Conservation (phyloP, 345 rosid genomes). For the Euphorbia lathyris region DNA sequence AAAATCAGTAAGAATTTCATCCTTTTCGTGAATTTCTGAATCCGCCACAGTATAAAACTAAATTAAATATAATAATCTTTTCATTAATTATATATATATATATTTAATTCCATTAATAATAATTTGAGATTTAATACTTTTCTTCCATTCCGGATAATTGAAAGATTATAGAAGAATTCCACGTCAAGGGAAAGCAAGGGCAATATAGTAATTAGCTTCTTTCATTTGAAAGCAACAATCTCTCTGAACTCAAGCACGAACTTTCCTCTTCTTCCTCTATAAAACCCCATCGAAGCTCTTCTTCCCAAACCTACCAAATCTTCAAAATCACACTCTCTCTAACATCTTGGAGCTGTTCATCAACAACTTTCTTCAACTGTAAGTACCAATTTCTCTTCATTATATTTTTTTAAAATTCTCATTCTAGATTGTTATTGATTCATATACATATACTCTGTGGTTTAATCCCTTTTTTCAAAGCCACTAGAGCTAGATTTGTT, state of each 20-base stretch:
- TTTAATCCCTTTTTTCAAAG: constrained; percentile 22
- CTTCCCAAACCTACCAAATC: constrained; percentile 6
- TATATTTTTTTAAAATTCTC: constrained; percentile 4
- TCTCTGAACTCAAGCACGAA: constrained; percentile 4
- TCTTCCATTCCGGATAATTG: no score
- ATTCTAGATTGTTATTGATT: background rate
- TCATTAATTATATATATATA: no score
- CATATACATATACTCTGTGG: constrained; percentile 23
- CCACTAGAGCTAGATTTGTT: constrained; percentile 27
- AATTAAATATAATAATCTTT: no score
- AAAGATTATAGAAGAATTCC: constrained; percentile 7
- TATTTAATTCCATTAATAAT: no score
- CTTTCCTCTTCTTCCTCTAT: constrained; percentile 31
- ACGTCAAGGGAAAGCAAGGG: constrained; percentile 32
- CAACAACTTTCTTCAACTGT: constrained; percentile 27
- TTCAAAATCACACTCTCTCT: background rate
- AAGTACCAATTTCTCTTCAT: no score
- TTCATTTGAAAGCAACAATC: background rate
- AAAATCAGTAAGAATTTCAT: no score
- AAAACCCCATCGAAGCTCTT: constrained; percentile 16
- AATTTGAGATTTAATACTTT: no score
- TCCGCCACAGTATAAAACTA: no score
- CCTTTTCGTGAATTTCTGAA: no score
- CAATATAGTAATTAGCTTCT: constrained; percentile 12
- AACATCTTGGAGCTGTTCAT: constrained; percentile 4